These are phyloP conservation scores for Yamadazyma tumulicola DNA, from an alignment of 805 yeast species.

Conservation along the genomic window DNA sequence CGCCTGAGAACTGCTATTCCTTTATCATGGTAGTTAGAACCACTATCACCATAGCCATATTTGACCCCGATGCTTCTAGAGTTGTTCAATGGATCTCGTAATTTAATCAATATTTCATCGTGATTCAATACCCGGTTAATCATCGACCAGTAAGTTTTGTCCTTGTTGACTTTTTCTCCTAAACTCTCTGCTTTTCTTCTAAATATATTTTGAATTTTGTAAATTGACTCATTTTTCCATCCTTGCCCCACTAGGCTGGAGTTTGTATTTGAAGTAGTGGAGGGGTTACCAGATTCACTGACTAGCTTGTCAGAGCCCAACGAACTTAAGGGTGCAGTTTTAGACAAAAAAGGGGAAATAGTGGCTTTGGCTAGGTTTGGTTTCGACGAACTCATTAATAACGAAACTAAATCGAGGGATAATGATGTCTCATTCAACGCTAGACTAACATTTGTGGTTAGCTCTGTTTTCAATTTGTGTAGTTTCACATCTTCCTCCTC, in stretches of 20 bases:
- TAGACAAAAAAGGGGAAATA: constrained; percentile 79
- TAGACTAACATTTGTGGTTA: constrained; percentile 49
- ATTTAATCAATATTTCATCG: constrained; percentile 64
- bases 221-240: constrained; percentile 78
- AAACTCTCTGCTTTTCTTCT: constrained; percentile 50
- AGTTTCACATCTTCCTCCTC: constrained; percentile 14
- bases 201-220: constrained; percentile 51
- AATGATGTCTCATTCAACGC: constrained; percentile 89
- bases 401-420: constrained; percentile 81
- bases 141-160: constrained; percentile 63
- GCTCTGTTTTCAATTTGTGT: constrained; percentile 47
- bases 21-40: constrained; percentile 68
- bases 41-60: constrained; percentile 90
- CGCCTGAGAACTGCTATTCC: constrained; percentile 74
- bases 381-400: constrained; percentile 72
- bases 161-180: constrained; percentile 53
- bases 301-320: constrained; percentile 48
- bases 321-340: constrained; percentile 73
- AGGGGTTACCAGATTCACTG: constrained; percentile 14
- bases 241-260: constrained; percentile 64
- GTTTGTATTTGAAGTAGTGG: constrained; percentile 26
- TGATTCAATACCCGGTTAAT: constrained; percentile 44
- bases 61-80: constrained; percentile 69
- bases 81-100: constrained; percentile 48
- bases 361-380: constrained; percentile 87